Evolutionary conservation across 2,329 filamentous ascomycete genomes (phyloP), one percentile per base, ranked within the genome.

Genomic region (Ophiostoma sp.): DNA sequence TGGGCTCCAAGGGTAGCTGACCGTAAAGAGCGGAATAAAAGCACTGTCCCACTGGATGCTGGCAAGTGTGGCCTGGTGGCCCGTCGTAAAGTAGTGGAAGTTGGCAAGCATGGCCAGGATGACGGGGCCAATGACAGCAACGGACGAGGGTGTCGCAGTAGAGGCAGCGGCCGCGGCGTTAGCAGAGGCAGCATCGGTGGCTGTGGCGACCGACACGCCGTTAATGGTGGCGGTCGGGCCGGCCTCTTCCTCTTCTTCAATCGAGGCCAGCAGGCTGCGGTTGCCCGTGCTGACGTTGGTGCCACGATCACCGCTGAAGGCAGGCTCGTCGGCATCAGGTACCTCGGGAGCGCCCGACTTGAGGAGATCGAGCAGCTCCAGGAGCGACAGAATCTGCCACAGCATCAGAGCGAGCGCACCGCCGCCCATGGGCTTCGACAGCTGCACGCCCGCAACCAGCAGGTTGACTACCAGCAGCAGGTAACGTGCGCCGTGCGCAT

Each of bases 11-110:
- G 96, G 96, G 82, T 99, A 98, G 73, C 89, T 89, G 76, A 99
- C 89, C 6, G 89, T 89, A 74, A 91, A 90, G 8, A 98, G 87
- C 0, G 95, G 93, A 77, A 99, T 93, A 83, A 99, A 99, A 2
- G 94, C 95, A 25, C 90, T 89, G 83, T 99, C 96, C 96, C 96
- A 99, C 80, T 99, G 96, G 79, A 99, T 95, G 76, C 90, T 93
- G 77, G 91, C 88, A 31, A 97, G 87, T 0, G 91, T 92, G 15
- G 95, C 95, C 82, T 98, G 95, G 82, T 99, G 96, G 75, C 96
- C 96, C 0, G 96, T 99, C 80, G 97, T 98, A 89, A 99, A 99
- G 85, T 91, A 99, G 84, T 98, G 91, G 82, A 95, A 97, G 78
- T 92, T 94, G 74, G 95, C 96, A 0, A 99, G 89, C n/a, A 98